Base-by-base conservation (phyloP, 108 stramenopile species). In the Chaetoceros tenuissimus region DNA sequence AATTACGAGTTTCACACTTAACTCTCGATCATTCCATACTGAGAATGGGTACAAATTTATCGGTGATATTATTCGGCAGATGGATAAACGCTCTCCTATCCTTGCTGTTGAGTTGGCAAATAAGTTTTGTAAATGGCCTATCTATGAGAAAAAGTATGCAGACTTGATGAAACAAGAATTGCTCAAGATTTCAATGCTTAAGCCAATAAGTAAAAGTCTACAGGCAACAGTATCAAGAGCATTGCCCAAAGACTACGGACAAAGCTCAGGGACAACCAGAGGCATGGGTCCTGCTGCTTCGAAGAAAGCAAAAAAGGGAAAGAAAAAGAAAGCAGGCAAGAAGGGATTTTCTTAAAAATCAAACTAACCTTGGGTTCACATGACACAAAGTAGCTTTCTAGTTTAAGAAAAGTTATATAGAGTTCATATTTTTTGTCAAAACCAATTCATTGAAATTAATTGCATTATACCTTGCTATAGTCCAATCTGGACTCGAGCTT, bases 401-500 rank as follows among this genome's bases (percentile, higher is more conserved):
- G n/a, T n/a, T n/a, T n/a, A n/a, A n/a, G n/a, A n/a, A n/a, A n/a
- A n/a, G n/a, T n/a, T n/a, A n/a, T n/a, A n/a, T n/a, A n/a, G n/a
- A n/a, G n/a, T n/a, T n/a, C n/a, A n/a, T n/a, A n/a, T n/a, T n/a
- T n/a, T n/a, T n/a, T n/a, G n/a, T n/a, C n/a, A n/a, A n/a, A n/a
- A n/a, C n/a, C n/a, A n/a, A n/a, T n/a, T n/a, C n/a, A n/a, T n/a
- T n/a, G n/a, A n/a, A n/a, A n/a, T n/a, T n/a, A n/a, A n/a, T n/a
- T n/a, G n/a, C n/a, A 24, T 70, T 94, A 97, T 16, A 97, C 94
- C 82, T 99, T 99, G 72, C 83, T 83, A 70, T 99, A 99, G 68
- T 98, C 97, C 62, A 98, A 67, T 75, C 98, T 98, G 52, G 85
- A 87, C 89, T 99, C 98, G 57, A 99, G 82, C 76, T 97, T 98